These are phyloP conservation scores for Zygosaccharomyces sapae DNA, from an alignment of 1,139 yeast genomes.

Conservation along the genomic window DNA sequence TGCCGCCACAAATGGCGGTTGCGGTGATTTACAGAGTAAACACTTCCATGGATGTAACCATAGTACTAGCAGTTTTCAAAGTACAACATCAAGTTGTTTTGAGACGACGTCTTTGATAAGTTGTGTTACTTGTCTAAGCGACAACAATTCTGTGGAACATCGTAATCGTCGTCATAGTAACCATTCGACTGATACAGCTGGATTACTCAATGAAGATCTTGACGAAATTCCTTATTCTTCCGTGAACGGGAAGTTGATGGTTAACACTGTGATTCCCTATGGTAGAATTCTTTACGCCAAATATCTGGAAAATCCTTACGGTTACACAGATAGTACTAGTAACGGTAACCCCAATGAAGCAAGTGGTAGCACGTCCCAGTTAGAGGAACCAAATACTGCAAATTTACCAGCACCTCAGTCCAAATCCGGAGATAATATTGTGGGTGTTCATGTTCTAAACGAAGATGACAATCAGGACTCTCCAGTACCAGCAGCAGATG, in stretches of 20 bases:
- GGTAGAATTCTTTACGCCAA: constrained; percentile 32
- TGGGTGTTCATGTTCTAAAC: constrained; percentile 7
- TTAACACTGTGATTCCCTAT: constrained; percentile 34
- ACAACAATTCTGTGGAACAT: constrained; percentile 15
- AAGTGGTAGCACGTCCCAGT: neutral
- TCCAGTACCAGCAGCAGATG: neutral
- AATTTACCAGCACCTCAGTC: neutral
- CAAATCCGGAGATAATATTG: constrained; percentile 9
- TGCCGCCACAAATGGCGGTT: neutral
- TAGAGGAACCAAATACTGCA: neutral
- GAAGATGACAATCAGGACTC: constrained; percentile 2
- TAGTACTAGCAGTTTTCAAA: constrained; percentile 18
- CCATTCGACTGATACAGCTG: constrained; percentile 3
- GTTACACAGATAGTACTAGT: constrained; percentile 9
- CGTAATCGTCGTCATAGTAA: constrained; percentile 8
- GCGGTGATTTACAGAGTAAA: constrained; percentile 8
- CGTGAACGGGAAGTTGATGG: constrained; percentile 27
- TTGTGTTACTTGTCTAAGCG: constrained; percentile 36
- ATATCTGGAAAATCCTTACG: constrained; percentile 15
- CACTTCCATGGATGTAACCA: constrained; percentile 4
- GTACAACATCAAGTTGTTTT: constrained; percentile 21
- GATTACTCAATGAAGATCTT: constrained; percentile 9
- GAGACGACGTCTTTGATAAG: constrained; percentile 35
- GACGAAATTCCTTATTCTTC: constrained; percentile 17
- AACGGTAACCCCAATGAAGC: neutral